Evolutionary conservation across 2,329 filamentous ascomycete species (phyloP).

Genomic region (Pseudopithomyces chartarum): DNA sequence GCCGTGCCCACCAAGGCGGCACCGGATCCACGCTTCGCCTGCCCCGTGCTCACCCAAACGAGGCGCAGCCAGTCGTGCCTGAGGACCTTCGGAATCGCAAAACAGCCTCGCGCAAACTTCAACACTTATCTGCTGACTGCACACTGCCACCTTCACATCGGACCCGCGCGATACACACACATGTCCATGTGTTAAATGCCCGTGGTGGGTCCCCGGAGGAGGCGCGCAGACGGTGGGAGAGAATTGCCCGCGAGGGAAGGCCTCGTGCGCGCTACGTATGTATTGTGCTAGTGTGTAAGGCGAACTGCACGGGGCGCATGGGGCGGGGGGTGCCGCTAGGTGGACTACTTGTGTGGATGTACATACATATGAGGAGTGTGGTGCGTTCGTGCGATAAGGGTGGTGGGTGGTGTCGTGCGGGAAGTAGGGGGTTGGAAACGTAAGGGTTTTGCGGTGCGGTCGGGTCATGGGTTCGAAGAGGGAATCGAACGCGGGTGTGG

Average conservation of each 20-base stretch:
- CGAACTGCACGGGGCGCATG: background rate
- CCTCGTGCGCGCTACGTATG: background rate
- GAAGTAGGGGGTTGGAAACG: background rate
- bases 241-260: background rate
- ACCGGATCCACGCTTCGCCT: background rate
- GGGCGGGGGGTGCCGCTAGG: no score
- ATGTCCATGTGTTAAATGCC: background rate
- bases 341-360: background rate
- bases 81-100: background rate
- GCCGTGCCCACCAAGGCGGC: background rate
- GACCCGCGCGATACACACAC: background rate
- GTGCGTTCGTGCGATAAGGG: background rate
- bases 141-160: background rate
- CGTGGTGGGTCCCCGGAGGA: background rate
- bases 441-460: background rate
- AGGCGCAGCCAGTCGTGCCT: background rate
- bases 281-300: background rate
- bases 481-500: background rate
- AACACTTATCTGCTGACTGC: background rate
- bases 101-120: constrained; percentile 1
- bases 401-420: background rate
- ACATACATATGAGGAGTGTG: background rate
- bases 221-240: background rate
- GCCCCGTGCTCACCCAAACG: background rate
- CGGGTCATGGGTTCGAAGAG: background rate